Evolutionary conservation across 2,329 filamentous ascomycete species (phyloP).

Genomic region (Fusarium sp.): DNA sequence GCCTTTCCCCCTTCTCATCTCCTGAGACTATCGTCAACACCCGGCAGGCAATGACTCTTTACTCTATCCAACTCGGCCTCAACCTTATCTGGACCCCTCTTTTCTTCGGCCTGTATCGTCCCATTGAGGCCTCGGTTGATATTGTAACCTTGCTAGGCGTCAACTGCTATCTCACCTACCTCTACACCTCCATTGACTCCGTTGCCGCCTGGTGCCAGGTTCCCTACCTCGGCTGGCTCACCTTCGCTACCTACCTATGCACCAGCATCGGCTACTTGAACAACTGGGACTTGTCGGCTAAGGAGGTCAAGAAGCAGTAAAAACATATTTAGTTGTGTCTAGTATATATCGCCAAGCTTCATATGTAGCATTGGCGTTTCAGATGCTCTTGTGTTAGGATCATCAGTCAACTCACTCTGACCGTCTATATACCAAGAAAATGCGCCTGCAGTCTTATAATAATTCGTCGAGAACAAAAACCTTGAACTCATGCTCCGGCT

Average conservation of each 20-base stretch:
- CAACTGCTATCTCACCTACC: conserved; percentile 79
- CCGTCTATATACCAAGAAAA: conserved; percentile 16
- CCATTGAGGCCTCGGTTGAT: conserved; percentile 80
- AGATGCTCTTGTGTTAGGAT: background rate
- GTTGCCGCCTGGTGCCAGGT: conserved; percentile 79
- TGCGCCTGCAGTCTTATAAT: conserved; percentile 1
- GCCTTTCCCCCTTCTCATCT: conserved; percentile 69
- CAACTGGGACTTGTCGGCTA: conserved; percentile 68
- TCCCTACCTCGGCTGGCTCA: conserved; percentile 88
- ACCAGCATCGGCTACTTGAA: conserved; percentile 77
- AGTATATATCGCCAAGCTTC: background rate
- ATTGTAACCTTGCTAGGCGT: conserved; percentile 79
- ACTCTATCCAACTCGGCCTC: conserved; percentile 85
- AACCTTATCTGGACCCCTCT: conserved; percentile 94
- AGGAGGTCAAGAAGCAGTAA: conserved; percentile 44
- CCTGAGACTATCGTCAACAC: conserved; percentile 69
- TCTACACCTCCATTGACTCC: conserved; percentile 81
- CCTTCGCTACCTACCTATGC: conserved; percentile 89
- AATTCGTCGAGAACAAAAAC: conserved; percentile 3
- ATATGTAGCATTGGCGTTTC: background rate
- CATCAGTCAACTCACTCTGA: conserved; percentile 9
- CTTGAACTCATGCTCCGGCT: conserved; percentile 22
- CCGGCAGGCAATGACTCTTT: conserved; percentile 80
- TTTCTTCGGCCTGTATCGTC: conserved; percentile 84
- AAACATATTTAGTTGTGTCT: conserved; percentile 33